Evolutionary conservation across 768 basidiomycete species (phyloP), one percentile per base, ranked within the genome.

Genomic region (Termitomyces titanicus): DNA sequence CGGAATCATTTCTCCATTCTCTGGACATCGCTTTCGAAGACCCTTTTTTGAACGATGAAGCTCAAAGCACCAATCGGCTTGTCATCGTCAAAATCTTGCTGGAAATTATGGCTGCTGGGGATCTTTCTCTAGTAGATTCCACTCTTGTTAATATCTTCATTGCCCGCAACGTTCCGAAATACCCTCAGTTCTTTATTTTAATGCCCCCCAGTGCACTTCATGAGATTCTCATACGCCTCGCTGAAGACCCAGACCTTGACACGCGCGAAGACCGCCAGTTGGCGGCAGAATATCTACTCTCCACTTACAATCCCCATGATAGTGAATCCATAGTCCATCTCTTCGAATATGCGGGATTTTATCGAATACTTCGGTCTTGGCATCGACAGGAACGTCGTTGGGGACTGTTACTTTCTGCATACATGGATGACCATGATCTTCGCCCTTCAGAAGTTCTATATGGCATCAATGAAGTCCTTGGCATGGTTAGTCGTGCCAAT

Each of bases 1-100:
- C 96, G 10, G 97, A 99, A 69, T 90, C 93, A 0, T 90, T 95
- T 67, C 83, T 99, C 10, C 94, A 99, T 67, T 85, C 90, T 2
- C 77, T 99, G 57, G 97, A 99, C 69, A 85, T 94, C 56, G 94
- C 92, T 0, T 96, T 98, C 61, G 97, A 99, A 68, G 94, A 98
- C 61, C 70, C 86, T 1, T 96, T 89, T 72, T 81, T 98, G 31
- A 94, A 95, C 66, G 89, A 92, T 53, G 81, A 88, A 40, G 74
- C 80, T 4, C 78, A 76, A 47, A 73, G 76, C 25, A 78, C 88
- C 50, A 89, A 79, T 60, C 88, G 96, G 34, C 84, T 94, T 38
- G 79, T 88, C 54, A 85, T 98, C 60, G 76, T 95, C 64, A 88
- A 88, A 62, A 86, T 93, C 52, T 74, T 98, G 34, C 78, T 94